These are phyloP conservation scores for Jasminum sambac DNA, from an alignment of 257 asterid genomes.

Conservation along the genomic window DNA sequence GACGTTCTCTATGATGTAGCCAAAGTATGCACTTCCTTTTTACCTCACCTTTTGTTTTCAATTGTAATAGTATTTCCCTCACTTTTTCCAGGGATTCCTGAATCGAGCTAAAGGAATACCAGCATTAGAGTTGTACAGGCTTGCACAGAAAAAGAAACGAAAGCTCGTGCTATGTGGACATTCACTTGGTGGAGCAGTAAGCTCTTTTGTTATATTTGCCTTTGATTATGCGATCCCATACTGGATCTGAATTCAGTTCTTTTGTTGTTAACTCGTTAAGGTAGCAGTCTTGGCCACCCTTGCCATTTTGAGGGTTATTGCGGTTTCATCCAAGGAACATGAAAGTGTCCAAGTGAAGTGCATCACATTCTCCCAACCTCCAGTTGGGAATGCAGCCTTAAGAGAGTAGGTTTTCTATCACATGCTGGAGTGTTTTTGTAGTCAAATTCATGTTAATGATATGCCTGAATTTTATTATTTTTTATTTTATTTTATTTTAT, in stretches of 20 bases:
- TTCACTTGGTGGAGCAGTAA: constrained; percentile 97
- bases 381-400: constrained; percentile 97
- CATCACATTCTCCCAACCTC: constrained; percentile 98
- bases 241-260: constrained; percentile 16
- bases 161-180: constrained; percentile 93
- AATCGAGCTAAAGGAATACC: constrained; percentile 99
- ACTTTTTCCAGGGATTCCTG: constrained; percentile 83
- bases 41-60: neutral
- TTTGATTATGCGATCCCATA: constrained; percentile 8
- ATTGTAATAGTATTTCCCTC: constrained; percentile 20
- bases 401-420: constrained; percentile 64
- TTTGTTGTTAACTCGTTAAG: constrained; percentile 42
- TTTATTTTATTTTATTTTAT: no score
- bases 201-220: constrained; percentile 28
- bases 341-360: constrained; percentile 93
- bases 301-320: constrained; percentile 86
- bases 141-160: constrained; percentile 86
- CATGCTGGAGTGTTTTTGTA: constrained; percentile 19
- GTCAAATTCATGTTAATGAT: constrained; percentile 17
- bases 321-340: constrained; percentile 74
- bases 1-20: constrained; percentile 7
- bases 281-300: constrained; percentile 97
- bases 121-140: constrained; percentile 88
- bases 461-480: constrained; percentile 13
- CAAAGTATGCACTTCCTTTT: constrained; percentile 17